These are phyloP conservation scores for Tardiomyces digboiensis DNA, from an alignment of 1,139 yeast species.

Conservation along the genomic window DNA sequence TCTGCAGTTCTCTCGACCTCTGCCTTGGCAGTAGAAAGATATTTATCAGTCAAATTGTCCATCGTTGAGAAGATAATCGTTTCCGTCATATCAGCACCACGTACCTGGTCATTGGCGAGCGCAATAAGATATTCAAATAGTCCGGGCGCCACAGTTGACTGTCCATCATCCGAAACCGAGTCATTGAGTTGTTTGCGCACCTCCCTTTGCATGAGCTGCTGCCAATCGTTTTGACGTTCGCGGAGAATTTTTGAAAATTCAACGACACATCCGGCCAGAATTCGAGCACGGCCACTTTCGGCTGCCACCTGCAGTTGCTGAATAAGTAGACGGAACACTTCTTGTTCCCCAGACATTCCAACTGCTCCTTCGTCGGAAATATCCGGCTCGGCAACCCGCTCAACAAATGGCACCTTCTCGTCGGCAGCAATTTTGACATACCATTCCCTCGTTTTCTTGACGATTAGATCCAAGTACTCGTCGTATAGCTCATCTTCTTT, in stretches of 20 bases:
- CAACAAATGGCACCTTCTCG: slow-evolving; percentile 52
- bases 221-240: slow-evolving; percentile 55
- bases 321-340: slow-evolving; percentile 71
- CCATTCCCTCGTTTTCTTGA: slow-evolving; percentile 77
- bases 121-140: slow-evolving; percentile 76
- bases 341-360: slow-evolving; percentile 58
- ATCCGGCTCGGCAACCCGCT: slow-evolving; percentile 66
- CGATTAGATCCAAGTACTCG: slow-evolving; percentile 64
- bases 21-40: slow-evolving; percentile 34
- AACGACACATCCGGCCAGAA: slow-evolving; percentile 72
- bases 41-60: slow-evolving; percentile 55
- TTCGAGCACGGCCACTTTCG: slow-evolving; percentile 75
- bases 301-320: slow-evolving; percentile 94
- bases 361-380: slow-evolving; percentile 52
- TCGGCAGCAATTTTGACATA: slow-evolving; percentile 52
- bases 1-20: slow-evolving; percentile 43
- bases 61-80: slow-evolving; percentile 59
- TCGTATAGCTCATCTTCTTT: slow-evolving; percentile 55
- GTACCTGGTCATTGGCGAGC: slow-evolving; percentile 79
- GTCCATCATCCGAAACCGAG: slow-evolving; percentile 34
- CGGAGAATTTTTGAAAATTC: slow-evolving; percentile 59
- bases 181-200: slow-evolving; percentile 28
- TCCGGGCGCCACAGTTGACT: slow-evolving; percentile 54
- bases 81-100: slow-evolving; percentile 73
- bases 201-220: slow-evolving; percentile 47